Evolutionary conservation across 2,329 filamentous ascomycete genomes (phyloP), one percentile per base, ranked within the genome.

Genomic region (Ascochyta rabiei): DNA sequence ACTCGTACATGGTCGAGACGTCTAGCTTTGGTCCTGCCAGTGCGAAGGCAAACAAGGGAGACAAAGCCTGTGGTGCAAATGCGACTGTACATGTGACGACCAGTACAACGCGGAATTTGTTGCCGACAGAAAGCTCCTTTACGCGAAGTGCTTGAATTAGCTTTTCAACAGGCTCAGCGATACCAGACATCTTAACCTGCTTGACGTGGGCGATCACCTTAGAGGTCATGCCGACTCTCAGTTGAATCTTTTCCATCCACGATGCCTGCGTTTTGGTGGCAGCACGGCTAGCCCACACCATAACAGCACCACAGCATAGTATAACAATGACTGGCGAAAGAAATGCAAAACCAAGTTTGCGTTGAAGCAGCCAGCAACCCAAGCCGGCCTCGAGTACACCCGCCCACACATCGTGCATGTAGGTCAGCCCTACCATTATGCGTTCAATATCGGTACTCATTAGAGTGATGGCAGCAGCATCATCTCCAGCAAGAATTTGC

Each of bases 101-200:
- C 16, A 35, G 16, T 2, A 53, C 21, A 16, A 21, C 1, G 21
- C 49, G 49, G 6, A 18, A 53, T 12, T 15, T 19, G n/a, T 34
- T 47, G 15, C 49, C 49, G 2, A 40, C 30, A 4, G 16, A 6
- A 26, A 79, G 56, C 53, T 79, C 77, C 4, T 71, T 57, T 1
- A 71, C 44, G 6, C 77, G 71, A 26, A 77, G 55, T 2, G 49
- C 51, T 45, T 78, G 73, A 2, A 79, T 63, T 2, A 70, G 52
- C 1, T 59, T 52, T n/a, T 64, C 64, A 1, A 77, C 54, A 2
- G 68, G 57, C 9, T 45, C 59, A 4, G 71, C 52, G 9, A 79
- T 61, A 5, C 76, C 76, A 1, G 71, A 70, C 39, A 79, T 74
- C 48, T 76, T 77, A 16, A 79, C 60, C 35, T 67, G 59, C 52